Conservation (phyloP, 352 stramenopile species). For the Phytopythium mirpurense region DNA sequence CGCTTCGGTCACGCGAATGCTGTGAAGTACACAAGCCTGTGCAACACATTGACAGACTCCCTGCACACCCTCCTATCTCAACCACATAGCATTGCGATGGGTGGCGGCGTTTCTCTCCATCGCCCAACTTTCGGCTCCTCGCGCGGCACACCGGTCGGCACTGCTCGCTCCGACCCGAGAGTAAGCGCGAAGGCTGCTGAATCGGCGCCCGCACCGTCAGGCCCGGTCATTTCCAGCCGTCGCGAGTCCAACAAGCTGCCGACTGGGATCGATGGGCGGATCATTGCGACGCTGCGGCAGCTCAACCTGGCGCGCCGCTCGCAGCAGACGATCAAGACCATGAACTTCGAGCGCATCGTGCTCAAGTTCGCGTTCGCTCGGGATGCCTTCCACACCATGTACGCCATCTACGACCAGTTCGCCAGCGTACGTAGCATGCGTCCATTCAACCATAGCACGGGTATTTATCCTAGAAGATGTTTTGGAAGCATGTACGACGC, state of each 20-base stretch:
- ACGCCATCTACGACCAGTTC: constrained; percentile 61
- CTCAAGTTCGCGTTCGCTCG: constrained; percentile 63
- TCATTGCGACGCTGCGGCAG: constrained; percentile 55
- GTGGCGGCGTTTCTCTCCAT: constrained; percentile 23
- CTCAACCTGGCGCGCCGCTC: constrained; percentile 52
- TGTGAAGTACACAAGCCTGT: no score
- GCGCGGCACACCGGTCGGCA: neutral
- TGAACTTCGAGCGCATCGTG: constrained; percentile 77
- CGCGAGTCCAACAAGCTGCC: constrained; percentile 27
- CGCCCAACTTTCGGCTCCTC: neutral
- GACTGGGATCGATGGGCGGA: constrained; percentile 60
- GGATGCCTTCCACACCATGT: constrained; percentile 60
- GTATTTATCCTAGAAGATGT: no score
- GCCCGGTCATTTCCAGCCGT: constrained; percentile 13
- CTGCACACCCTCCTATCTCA: no score
- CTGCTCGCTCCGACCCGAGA: neutral
- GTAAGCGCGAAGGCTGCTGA: neutral
- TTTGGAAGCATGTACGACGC: no score
- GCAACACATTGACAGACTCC: neutral
- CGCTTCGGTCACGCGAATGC: constrained; percentile 1
- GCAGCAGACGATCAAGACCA: constrained; percentile 27
- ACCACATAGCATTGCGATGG: no score
- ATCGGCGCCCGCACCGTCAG: neutral
- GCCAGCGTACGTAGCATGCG: constrained; percentile 28
- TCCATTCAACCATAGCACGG: neutral